Conservation (phyloP, 257 asterid species). For the Solanum chiquidenum region DNA sequence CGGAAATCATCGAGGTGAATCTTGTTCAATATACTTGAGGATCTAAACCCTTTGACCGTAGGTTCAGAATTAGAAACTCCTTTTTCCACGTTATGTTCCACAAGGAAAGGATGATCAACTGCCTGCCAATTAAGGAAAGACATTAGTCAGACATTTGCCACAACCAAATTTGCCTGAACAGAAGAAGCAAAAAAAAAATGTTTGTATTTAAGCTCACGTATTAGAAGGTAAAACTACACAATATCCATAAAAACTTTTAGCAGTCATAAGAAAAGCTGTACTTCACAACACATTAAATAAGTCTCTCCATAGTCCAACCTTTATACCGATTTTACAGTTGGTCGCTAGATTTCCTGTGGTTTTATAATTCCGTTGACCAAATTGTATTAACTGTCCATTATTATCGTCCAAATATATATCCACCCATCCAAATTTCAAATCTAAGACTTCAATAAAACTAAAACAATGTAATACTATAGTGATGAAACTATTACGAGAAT, state of each 20-base stretch:
- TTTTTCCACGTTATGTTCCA: not conserved
- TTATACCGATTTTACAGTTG: not conserved
- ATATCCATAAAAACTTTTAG: too few species aligned
- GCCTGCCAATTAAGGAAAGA: not conserved
- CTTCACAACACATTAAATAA: not conserved
- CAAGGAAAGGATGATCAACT: not conserved
- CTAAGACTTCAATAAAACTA: not conserved
- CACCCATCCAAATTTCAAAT: not conserved
- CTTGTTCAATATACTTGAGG: slow-evolving; percentile 73
- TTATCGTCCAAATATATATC: not conserved
- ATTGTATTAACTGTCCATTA: not conserved
- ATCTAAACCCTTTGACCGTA: slow-evolving; percentile 52
- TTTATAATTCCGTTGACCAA: not conserved
- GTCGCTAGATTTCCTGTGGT: not conserved
- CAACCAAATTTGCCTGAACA: too few species aligned
- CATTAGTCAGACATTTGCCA: not conserved
- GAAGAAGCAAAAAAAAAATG: not conserved
- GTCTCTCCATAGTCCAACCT: not conserved
- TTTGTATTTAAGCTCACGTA: not conserved
- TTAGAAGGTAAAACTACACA: not conserved
- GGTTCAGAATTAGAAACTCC: slow-evolving; percentile 34
- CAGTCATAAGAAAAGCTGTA: not conserved
- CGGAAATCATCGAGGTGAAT: slow-evolving; percentile 47
- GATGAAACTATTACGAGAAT: not conserved
- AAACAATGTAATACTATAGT: not conserved